These are phyloP conservation scores for Colletotrichum shisoi DNA, from an alignment of 2,329 filamentous ascomycete species.

Conservation along the genomic window DNA sequence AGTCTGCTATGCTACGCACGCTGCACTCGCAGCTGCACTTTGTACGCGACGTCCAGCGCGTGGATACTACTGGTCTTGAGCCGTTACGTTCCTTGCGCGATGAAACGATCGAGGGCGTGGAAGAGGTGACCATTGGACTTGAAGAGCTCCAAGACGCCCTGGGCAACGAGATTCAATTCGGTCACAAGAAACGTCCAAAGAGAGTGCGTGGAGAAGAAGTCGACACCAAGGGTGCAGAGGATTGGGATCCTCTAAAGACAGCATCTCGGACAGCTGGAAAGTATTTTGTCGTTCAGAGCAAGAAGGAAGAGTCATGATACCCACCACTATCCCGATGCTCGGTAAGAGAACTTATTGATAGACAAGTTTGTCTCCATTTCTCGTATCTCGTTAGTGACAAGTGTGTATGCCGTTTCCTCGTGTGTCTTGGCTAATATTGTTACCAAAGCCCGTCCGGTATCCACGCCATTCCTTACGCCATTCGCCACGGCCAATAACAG, in stretches of 20 bases:
- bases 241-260: slow-evolving; percentile 74
- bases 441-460: slow-evolving; percentile 11
- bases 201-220: slow-evolving; percentile 47
- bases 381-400: slow-evolving; percentile 21
- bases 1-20: slow-evolving; percentile 74
- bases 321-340: slow-evolving; percentile 15
- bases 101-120: slow-evolving; percentile 67
- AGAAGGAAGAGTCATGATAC: slow-evolving; percentile 45
- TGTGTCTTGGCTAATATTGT: slow-evolving; percentile 17
- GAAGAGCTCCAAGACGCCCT: slow-evolving; percentile 65
- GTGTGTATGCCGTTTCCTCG: not conserved
- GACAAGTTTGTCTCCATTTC: slow-evolving; percentile 22
- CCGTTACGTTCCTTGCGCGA: slow-evolving; percentile 84
- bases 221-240: slow-evolving; percentile 60
- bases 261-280: slow-evolving; percentile 72
- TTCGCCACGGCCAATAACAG: slow-evolving; percentile 12
- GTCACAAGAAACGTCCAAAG: slow-evolving; percentile 59
- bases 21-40: slow-evolving; percentile 87
- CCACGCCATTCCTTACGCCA: slow-evolving; percentile 12
- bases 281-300: slow-evolving; percentile 80
- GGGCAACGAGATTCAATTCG: slow-evolving; percentile 66
- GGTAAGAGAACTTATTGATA: slow-evolving; percentile 15
- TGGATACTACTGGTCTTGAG: slow-evolving; percentile 75
- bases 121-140: slow-evolving; percentile 67
- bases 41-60: slow-evolving; percentile 82